These are phyloP conservation scores for Botrytis byssoidea DNA, from an alignment of 2,329 filamentous ascomycete species.

Conservation along the genomic window DNA sequence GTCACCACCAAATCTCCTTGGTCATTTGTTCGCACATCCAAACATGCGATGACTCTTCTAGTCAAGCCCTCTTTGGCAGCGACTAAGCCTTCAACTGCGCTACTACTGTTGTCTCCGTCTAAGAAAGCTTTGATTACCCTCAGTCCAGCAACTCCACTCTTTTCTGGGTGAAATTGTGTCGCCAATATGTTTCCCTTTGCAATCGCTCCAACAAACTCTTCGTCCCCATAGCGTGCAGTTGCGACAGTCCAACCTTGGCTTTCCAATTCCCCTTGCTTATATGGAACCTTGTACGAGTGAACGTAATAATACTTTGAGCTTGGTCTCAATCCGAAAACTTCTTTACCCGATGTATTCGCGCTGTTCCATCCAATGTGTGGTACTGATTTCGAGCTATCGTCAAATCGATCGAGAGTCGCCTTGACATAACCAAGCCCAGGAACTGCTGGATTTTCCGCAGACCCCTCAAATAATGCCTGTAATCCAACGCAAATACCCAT, in stretches of 20 bases:
- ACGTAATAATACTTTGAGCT: conserved; percentile 98
- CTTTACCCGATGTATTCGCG: conserved; percentile 62
- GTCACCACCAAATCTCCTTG: conserved; percentile 93
- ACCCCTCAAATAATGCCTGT: conserved; percentile 85
- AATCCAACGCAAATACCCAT: conserved; percentile 97
- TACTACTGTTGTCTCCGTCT: conserved; percentile 55
- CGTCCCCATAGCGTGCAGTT: conserved; percentile 79
- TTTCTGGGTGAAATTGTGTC: conserved; percentile 97
- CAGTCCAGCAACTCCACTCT: conserved; percentile 87
- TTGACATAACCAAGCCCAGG: conserved; percentile 75
- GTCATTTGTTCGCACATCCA: conserved; percentile 94
- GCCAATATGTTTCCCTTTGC: conserved; percentile 82
- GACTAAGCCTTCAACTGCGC: conserved; percentile 34
- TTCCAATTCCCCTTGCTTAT: conserved; percentile 71
- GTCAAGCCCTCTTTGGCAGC: conserved; percentile 67
- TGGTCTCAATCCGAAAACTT: conserved; percentile 75
- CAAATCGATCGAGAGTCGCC: conserved; percentile 70
- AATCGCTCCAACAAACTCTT: conserved; percentile 89
- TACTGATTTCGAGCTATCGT: conserved; percentile 79
- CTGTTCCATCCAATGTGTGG: conserved; percentile 99
- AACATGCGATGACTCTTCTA: conserved; percentile 89
- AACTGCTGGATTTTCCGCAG: conserved; percentile 71
- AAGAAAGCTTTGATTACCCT: conserved; percentile 83
- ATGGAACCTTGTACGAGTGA: conserved; percentile 86
- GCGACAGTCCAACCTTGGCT: conserved; percentile 87